Evolutionary conservation across 179 eudicot genomes (phyloP).

Genomic region (Spinacia oleracea): DNA sequence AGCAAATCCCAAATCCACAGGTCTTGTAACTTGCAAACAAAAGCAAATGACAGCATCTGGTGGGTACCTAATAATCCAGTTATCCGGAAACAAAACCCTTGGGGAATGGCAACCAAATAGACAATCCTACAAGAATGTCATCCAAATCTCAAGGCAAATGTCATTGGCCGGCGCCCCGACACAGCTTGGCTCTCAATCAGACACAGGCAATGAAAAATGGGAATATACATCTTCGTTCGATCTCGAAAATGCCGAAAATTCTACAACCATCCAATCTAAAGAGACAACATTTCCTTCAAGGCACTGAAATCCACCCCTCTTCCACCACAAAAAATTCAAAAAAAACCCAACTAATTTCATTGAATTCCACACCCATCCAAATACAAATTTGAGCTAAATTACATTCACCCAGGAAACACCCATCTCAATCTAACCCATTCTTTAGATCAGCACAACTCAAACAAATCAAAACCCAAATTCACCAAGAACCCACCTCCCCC

Average conservation of each 20-base stretch:
- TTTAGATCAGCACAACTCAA: constrained; percentile 24
- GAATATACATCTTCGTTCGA: constrained; percentile 20
- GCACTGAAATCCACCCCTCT: constrained; percentile 22
- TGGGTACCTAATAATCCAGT: too few relatives aligned
- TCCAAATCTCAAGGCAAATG: constrained; percentile 14
- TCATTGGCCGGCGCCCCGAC: constrained; percentile 3
- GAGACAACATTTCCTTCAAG: constrained; percentile 22
- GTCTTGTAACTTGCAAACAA: constrained; percentile 15
- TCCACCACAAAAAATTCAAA: constrained; percentile 13
- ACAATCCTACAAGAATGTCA: constrained; percentile 8
- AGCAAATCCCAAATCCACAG: background rate
- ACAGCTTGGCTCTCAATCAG: constrained; percentile 12
- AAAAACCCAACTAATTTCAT: constrained; percentile 8
- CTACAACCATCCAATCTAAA: constrained; percentile 17
- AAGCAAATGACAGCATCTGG: constrained; percentile 8
- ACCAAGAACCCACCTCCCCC: constrained; percentile 10
- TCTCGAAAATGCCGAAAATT: constrained; percentile 22
- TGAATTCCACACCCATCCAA: constrained; percentile 27
- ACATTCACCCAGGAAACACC: constrained; percentile 1
- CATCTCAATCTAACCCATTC: constrained; percentile 22
- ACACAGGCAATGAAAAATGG: background rate
- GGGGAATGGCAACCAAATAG: background rate
- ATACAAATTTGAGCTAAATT: constrained; percentile 27
- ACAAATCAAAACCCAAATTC: constrained; percentile 29
- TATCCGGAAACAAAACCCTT: constrained; percentile 7